These are phyloP conservation scores for Bruguiera hainesii DNA, from an alignment of 441 rosid genomes.

Conservation along the genomic window DNA sequence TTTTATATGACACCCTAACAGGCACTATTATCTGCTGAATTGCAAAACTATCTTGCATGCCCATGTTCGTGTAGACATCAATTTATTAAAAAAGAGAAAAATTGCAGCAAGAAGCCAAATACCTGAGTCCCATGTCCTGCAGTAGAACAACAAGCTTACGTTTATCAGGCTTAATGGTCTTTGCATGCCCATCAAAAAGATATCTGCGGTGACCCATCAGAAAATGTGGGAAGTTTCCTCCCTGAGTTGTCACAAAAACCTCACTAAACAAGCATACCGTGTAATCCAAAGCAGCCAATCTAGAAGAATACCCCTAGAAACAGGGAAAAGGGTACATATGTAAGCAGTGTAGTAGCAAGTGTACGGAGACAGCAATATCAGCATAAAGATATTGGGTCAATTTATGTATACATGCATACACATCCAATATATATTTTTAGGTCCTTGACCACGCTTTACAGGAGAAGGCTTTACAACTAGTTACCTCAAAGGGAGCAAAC, in stretches of 20 bases:
- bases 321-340: constrained; percentile 13
- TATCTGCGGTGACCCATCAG: constrained; percentile 94
- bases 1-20: no score
- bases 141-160: constrained; percentile 71
- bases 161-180: constrained; percentile 81
- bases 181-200: constrained; percentile 79
- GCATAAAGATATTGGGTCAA: background rate
- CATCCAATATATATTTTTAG: background rate
- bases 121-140: constrained; percentile 75
- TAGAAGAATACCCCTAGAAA: constrained; percentile 74
- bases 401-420: background rate
- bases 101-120: constrained; percentile 10
- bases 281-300: constrained; percentile 96
- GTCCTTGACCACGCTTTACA: background rate
- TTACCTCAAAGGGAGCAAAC: constrained; percentile 83
- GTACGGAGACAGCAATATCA: background rate
- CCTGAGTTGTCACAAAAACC: constrained; percentile 88
- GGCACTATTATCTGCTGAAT: background rate
- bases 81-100: background rate
- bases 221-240: constrained; percentile 96
- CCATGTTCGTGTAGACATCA: background rate
- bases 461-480: background rate
- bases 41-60: background rate
- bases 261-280: constrained; percentile 82
- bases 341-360: constrained; percentile 1